Evolutionary conservation across 176 grass and related monocot species (phyloP).

Genomic region (Zoysia pacifica): DNA sequence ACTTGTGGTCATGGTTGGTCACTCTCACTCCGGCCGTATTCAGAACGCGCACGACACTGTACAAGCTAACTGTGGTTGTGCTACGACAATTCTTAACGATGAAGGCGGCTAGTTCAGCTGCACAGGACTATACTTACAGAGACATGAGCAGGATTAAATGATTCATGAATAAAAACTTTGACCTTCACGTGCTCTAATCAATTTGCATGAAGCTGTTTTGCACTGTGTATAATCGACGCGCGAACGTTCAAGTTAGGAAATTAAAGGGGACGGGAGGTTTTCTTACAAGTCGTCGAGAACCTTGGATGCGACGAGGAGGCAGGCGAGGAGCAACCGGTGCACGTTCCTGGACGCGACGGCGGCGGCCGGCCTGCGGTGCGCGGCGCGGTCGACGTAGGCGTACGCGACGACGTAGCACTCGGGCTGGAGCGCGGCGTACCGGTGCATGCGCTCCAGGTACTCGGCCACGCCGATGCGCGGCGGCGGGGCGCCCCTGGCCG

Average conservation of each 20-base stretch:
- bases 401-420: constrained; percentile 80
- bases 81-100: background rate
- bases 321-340: constrained; percentile 73
- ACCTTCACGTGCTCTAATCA: background rate
- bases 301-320: constrained; percentile 90
- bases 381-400: constrained; percentile 69
- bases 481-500: constrained; percentile 21
- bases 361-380: constrained; percentile 61
- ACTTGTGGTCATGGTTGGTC: constrained; percentile 17
- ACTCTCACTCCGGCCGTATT: background rate
- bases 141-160: background rate
- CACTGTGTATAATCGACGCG: background rate
- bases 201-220: background rate
- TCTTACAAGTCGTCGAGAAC: constrained; percentile 86
- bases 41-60: background rate
- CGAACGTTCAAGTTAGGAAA: background rate
- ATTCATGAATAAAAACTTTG: background rate
- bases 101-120: background rate
- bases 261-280: background rate
- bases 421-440: constrained; percentile 64
- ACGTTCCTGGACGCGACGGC: constrained; percentile 71
- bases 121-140: background rate
- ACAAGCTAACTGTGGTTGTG: background rate
- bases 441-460: constrained; percentile 85
- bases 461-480: constrained; percentile 70